Evolutionary conservation across 805 yeast genomes (phyloP), one percentile per base, ranked within the genome.

Genomic region (Candida sonorensis): DNA sequence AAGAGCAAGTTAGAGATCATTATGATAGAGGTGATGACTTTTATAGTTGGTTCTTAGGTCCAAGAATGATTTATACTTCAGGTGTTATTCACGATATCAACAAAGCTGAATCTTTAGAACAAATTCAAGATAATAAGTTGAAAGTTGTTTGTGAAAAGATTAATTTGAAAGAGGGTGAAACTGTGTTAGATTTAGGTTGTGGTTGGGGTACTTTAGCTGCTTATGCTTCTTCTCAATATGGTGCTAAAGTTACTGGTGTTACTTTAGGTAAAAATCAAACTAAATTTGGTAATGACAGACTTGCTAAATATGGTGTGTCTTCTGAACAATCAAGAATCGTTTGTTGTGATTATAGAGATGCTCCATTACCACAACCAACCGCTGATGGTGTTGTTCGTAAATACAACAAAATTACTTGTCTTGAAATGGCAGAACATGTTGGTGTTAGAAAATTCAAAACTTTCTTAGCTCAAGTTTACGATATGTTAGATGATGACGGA

Each of bases 381-480:
- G 46, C 50, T 23, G 69, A 70, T 35, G 69, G 66, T 42, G 41
- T 42, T 12, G 39, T 48, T 17, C 69, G 65, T 33, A 63, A 62
- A 53, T 86, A 87, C 64, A 76, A 86, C 66, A 84, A 85, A 59
- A 86, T 86, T 54, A 81, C 94, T 23, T 83, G 94, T 63, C 67
- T 86, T 55, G 95, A 86, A 68, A 86, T 86, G 96, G 86, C 94
- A 21, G 96, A 86, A 69, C 96, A 86, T 58, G 96, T 86, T 53
- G 96, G 96, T 55, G 81, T 86, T 48, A 75, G 94, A 59, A 78
- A 87, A 54, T 82, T 86, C 45, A 64, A 75, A 31, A 50, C 80
- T 14, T 86, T 86, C 67, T 66, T 86, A 57, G 63, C 66, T 38
- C 95, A 87, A 64, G 88, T 84, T 36, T 72, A 79, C 54, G 84